Base-by-base conservation (phyloP, 2,329 filamentous ascomycete genomes). In the Apiospora rasikravindrae region DNA sequence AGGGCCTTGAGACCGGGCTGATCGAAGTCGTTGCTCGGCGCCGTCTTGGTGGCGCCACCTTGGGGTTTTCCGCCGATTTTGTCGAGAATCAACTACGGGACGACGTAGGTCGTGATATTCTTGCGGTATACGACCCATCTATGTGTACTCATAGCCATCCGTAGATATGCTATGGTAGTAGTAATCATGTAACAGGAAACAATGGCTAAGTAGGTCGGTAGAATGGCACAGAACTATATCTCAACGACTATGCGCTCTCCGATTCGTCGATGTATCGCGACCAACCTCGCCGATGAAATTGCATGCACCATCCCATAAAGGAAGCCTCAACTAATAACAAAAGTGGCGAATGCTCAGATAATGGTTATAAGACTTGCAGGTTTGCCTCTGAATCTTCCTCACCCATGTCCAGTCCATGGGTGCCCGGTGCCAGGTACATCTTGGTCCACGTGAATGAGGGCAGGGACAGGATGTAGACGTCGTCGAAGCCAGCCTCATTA, bases 401-500 rank as follows among this genome's bases (percentile, higher is more conserved):
- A 29, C 88, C 86, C 33, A 90, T 79, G 75, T 90, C 86, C 72
- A 88, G 80, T 73, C 88, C 88, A 78, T 91, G 89, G 14, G 86
- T 86, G 5, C 87, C 77, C 71, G 83, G 79, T 66, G 80, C 80
- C 16, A 85, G 86, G 71, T 85, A 88, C 75, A 86, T 83, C 74
- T 88, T 88, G 74, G 91, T 88, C 57, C 90, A 92, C 4, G 84
- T 88, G 79, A 92, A 92, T 1, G 88, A 87, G 0, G 90, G 90
- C 22, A 92, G 82, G 10, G 87, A 86, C 26, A 92, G 83, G 71
- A 92, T 88, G 76, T 90, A 92, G 71, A 88, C 84, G 80, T 92
- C 90, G 76, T 91, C 88, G 76, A 85, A 91, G 29, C 88, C 89
- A 19, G 84, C 81, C 0, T 83, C 83, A 49, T 86, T 80, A 2